Percentiles rank a stretch among this genome's conserved stretches.
phyloP scores from a whole-genome alignment of 2,329 filamentous ascomycete genomes.

The Neonectria punicea region DNA sequence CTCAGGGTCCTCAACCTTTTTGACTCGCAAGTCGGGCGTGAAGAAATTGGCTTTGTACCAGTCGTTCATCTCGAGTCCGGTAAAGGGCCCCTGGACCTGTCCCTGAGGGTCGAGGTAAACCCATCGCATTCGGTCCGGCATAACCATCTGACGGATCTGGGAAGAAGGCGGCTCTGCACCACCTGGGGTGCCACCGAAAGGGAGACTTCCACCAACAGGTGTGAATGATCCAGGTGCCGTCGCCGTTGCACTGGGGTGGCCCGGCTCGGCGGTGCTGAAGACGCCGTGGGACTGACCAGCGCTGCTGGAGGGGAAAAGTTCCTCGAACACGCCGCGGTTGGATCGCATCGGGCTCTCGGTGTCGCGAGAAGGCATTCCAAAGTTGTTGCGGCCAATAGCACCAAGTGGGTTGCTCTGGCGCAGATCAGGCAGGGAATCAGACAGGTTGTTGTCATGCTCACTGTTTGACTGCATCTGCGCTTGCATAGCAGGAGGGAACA shows the following conservation, averaged over 20 bases:
- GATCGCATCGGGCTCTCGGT: slow-evolving; percentile 68
- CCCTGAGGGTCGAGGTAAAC: slow-evolving; percentile 96
- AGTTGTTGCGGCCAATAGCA: slow-evolving; percentile 72
- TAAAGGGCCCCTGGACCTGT: slow-evolving; percentile 92
- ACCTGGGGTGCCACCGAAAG: slow-evolving; percentile 51
- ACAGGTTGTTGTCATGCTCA: slow-evolving; percentile 71
- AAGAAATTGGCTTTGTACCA: slow-evolving; percentile 99
- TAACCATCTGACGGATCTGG: slow-evolving; percentile 92
- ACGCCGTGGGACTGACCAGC: slow-evolving; percentile 46
- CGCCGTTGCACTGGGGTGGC: slow-evolving; percentile 48
- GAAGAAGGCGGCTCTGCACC: slow-evolving; percentile 65
- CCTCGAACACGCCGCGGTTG: slow-evolving; percentile 66
- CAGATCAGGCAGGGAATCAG: slow-evolving; percentile 68
- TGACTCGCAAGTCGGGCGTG: slow-evolving; percentile 91
- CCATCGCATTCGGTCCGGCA: slow-evolving; percentile 99
- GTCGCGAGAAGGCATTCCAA: slow-evolving; percentile 65
- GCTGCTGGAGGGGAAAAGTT: slow-evolving; percentile 58
- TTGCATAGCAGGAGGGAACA: slow-evolving; percentile 91
- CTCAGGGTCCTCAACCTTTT: slow-evolving; percentile 91
- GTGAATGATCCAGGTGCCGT: slow-evolving; percentile 49
- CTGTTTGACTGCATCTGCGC: slow-evolving; percentile 80
- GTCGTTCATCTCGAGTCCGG: slow-evolving; percentile 98
- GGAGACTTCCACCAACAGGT: slow-evolving; percentile 48
- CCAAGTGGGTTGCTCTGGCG: slow-evolving; percentile 72
- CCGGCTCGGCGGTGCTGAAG: slow-evolving; percentile 53